Conservation (phyloP, 1,284 basidiomycete genomes). For the Sparassis latifolia region DNA sequence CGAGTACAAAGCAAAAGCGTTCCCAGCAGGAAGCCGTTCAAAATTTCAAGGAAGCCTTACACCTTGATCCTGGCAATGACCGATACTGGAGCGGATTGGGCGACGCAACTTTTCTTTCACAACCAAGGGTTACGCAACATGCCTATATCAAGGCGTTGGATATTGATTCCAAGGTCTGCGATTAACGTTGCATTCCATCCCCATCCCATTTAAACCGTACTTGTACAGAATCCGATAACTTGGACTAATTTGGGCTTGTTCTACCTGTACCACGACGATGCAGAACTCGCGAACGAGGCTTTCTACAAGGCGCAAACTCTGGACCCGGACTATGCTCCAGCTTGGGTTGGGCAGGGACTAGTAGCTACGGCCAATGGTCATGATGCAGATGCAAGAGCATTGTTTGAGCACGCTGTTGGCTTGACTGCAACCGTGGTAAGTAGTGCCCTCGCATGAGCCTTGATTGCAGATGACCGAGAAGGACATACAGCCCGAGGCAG, state of each 20-base stretch:
- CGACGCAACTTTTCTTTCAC: conserved; percentile 62
- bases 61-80: conserved; percentile 69
- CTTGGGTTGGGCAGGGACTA: conserved; percentile 94
- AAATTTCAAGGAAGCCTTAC: conserved; percentile 72
- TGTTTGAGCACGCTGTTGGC: conserved; percentile 82
- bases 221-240: conserved; percentile 57
- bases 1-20: conserved; percentile 25
- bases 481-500: conserved; percentile 63
- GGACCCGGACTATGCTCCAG: conserved; percentile 84
- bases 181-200: background rate
- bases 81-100: conserved; percentile 82
- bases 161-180: conserved; percentile 66
- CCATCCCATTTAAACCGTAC: conserved; percentile 1
- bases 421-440: conserved; percentile 67
- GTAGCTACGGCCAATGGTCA: conserved; percentile 70
- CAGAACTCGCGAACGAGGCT: conserved; percentile 81
- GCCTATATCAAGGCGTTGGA: conserved; percentile 90
- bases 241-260: conserved; percentile 93
- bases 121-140: conserved; percentile 80
- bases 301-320: conserved; percentile 86
- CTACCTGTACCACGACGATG: conserved; percentile 80
- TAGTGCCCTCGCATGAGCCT: conserved; percentile 8
- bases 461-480: too few species aligned
- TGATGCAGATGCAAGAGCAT: conserved; percentile 52
- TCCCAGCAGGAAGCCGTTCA: conserved; percentile 50